phyloP scores from a whole-genome alignment of 352 stramenopile species.

The Phytophthora hybrid region DNA sequence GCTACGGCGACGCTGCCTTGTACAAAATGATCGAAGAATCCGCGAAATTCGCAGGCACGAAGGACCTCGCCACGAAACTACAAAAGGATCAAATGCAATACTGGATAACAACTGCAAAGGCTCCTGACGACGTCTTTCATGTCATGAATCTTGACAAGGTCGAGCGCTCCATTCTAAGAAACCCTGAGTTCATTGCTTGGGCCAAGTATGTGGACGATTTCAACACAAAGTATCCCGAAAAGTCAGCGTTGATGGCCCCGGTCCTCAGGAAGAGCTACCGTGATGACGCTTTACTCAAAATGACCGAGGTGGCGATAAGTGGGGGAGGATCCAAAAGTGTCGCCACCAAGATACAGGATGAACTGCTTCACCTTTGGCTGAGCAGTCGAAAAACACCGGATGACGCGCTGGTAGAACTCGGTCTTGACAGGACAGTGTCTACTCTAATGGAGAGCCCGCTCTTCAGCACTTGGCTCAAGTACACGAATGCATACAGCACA shows the following conservation, averaged over 20 bases:
- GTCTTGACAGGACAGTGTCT: no score
- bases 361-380: no score
- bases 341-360: no score
- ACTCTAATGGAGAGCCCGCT: no score
- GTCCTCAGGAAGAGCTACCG: not conserved
- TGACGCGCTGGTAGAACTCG: no score
- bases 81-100: conserved; percentile 3
- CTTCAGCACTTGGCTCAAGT: no score
- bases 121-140: conserved; percentile 1
- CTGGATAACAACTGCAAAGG: not conserved
- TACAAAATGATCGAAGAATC: conserved; percentile 2
- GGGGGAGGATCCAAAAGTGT: no score
- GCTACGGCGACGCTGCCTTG: conserved; percentile 2
- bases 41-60: not conserved
- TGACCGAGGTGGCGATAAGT: not conserved
- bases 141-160: not conserved
- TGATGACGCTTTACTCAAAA: not conserved
- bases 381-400: no score
- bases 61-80: not conserved
- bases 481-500: no score
- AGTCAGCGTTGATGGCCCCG: not conserved
- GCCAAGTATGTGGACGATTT: not conserved
- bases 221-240: not conserved
- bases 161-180: not conserved
- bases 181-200: not conserved